phyloP scores from a whole-genome alignment of 2,329 filamentous ascomycete species.

The Botrytis hyacinthi region DNA sequence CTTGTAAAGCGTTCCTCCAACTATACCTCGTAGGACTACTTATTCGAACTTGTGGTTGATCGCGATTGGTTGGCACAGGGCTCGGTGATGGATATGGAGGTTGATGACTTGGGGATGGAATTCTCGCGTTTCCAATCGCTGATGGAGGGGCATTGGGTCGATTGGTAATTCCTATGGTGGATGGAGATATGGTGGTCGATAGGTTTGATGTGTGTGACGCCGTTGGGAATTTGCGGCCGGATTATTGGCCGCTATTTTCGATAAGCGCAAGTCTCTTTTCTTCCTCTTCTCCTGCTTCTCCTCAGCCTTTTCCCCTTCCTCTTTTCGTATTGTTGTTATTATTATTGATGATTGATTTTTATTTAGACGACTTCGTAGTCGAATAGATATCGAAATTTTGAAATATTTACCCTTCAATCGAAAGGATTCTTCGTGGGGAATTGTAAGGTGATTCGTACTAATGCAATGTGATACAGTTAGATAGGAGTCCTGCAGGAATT shows the following conservation, averaged over 20 bases:
- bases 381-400: constrained; percentile 6
- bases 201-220: constrained; percentile 34
- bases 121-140: constrained; percentile 30
- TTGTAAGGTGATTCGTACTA: constrained; percentile 12
- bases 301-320: background rate
- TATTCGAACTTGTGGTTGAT: constrained; percentile 32
- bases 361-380: background rate
- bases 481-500: constrained; percentile 22
- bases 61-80: constrained; percentile 20
- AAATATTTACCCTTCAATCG: background rate
- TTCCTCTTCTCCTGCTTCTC: background rate
- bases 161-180: constrained; percentile 28
- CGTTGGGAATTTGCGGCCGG: constrained; percentile 33
- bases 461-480: constrained; percentile 19
- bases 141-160: constrained; percentile 24
- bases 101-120: constrained; percentile 36
- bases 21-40: constrained; percentile 49
- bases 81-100: constrained; percentile 34
- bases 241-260: constrained; percentile 15
- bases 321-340: background rate
- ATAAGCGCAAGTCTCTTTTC: constrained; percentile 1
- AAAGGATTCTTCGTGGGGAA: constrained; percentile 11
- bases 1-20: constrained; percentile 37
- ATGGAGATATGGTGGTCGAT: constrained; percentile 24
- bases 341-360: background rate